Base-by-base conservation (phyloP, 2,329 filamentous ascomycete genomes). In the Emergomyces pasteurianus region DNA sequence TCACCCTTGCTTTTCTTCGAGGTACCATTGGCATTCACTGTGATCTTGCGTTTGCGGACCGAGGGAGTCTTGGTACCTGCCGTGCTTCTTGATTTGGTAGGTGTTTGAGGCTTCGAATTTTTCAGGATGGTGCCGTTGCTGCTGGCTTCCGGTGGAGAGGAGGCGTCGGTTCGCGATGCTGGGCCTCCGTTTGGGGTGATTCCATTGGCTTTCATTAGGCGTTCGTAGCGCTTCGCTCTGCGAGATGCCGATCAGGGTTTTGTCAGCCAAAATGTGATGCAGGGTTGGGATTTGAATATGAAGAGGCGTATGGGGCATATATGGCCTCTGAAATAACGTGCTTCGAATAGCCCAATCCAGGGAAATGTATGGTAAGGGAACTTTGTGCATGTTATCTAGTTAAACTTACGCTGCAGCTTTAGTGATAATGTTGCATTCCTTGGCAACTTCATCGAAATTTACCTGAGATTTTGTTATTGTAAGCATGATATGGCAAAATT, bases 371-470 rank as follows among this genome's bases (percentile, higher is more conserved):
- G 21, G 50, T 12, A 46, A 6, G 40, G 31, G 7, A n/a, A 38
- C 7, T 5, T 10, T 50, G 12, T 50, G 10, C 34, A 14, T 8
- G 42, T 52, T 43, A 18, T 18, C 3, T 21, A 6, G 18, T 28
- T 18, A 16, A 31, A 81, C 86, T 79, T 80, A 89, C 87, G 86
- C 86, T 26, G 87, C 87, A 16, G 81, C 85, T 73, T 87, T 87
- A 71, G 75, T 78, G 40, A 86, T 78, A 43, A 89, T 86, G 26
- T 72, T 74, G 49, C 85, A 83, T 66, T 88, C 85, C 18, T 78
- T 74, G 12, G 84, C 84, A n/a, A 90, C 87, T 56, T 79, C 78
- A 6, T 72, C 74, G 65, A 88, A 89, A 67, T 89, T 82, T 6
- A 87, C 79, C 86, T 89, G 60, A 18, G 6, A 18, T 42, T 18